phyloP scores from a whole-genome alignment of 495 filamentous ascomycete genomes.

The Podospora australis region DNA sequence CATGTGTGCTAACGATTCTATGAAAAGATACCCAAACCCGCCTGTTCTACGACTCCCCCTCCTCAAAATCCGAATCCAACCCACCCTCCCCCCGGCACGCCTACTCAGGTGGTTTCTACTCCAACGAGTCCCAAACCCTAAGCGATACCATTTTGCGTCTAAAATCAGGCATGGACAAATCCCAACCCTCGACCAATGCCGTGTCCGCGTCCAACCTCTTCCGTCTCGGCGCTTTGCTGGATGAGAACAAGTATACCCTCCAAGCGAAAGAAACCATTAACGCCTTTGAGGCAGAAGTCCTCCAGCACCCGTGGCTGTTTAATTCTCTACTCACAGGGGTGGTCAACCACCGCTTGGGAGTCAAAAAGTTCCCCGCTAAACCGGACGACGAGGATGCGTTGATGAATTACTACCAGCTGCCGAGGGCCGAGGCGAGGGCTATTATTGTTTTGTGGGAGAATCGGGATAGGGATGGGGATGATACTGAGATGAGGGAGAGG shows the following conservation, averaged over 20 bases:
- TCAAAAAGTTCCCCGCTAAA: conserved; percentile 11
- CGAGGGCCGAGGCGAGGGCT: conserved; percentile 14
- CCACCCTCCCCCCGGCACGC: conserved; percentile 35
- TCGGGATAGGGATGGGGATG: too few relatives aligned
- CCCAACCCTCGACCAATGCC: conserved; percentile 83
- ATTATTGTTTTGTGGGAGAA: too few relatives aligned
- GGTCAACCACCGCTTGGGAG: conserved; percentile 57
- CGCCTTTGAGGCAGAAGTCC: conserved; percentile 82
- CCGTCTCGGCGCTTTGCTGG: conserved; percentile 65
- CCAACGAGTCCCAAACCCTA: conserved; percentile 57
- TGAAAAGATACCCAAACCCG: conserved; percentile 48
- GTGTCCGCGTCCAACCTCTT: conserved; percentile 77
- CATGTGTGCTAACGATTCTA: conserved; percentile 61
- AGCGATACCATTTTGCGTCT: conserved; percentile 76
- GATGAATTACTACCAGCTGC: conserved; percentile 4
- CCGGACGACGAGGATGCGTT: conserved; percentile 3
- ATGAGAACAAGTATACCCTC: conserved; percentile 54
- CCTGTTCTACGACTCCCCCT: conserved; percentile 55
- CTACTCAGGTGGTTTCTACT: conserved; percentile 72
- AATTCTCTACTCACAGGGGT: conserved; percentile 69
- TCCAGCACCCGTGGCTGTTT: conserved; percentile 89
- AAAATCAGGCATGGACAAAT: conserved; percentile 89
- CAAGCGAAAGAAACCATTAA: conserved; percentile 67
- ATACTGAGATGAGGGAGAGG: background rate
- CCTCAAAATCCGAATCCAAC: conserved; percentile 10